Percentiles rank a stretch among this genome's conserved stretches.
Evolutionary conservation across 306 rosid genomes (phyloP).

Genomic region (Prosopis cineraria): DNA sequence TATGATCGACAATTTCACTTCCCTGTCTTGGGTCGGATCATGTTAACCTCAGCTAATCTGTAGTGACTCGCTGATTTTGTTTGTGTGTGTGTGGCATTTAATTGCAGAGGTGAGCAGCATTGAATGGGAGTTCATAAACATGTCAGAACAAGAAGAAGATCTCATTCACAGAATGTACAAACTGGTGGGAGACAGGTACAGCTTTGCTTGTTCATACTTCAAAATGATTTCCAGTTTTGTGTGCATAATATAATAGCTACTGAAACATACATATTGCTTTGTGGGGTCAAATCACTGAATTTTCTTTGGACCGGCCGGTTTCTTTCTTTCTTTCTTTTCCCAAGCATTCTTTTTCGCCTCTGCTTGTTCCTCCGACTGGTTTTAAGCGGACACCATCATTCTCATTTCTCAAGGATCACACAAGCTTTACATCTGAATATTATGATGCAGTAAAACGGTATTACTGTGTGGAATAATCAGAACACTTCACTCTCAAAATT

Average conservation of each 20-base stretch:
- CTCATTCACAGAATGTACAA: conserved; percentile 61
- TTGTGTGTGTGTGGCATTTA: background rate
- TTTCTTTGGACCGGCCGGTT: background rate
- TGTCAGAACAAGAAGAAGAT: conserved; percentile 64
- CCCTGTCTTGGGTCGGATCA: background rate
- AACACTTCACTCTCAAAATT: background rate
- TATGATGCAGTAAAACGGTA: background rate
- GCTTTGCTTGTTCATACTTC: background rate
- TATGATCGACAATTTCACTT: background rate
- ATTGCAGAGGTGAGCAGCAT: conserved; percentile 58
- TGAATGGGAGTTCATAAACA: conserved; percentile 60
- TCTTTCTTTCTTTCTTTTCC: background rate
- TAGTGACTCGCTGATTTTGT: background rate
- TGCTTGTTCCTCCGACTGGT: background rate
- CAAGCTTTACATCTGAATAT: background rate
- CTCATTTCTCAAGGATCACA: background rate
- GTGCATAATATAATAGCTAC: background rate
- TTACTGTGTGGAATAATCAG: background rate
- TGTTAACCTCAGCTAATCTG: background rate
- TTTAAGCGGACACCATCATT: too few species aligned
- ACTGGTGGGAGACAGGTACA: conserved; percentile 62
- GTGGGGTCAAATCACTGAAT: background rate
- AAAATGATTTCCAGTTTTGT: background rate
- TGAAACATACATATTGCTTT: background rate
- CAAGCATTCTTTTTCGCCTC: background rate